Evolutionary conservation across 495 filamentous ascomycete genomes (phyloP), one percentile per base, ranked within the genome.

Genomic region (Xylaria intraflava): DNA sequence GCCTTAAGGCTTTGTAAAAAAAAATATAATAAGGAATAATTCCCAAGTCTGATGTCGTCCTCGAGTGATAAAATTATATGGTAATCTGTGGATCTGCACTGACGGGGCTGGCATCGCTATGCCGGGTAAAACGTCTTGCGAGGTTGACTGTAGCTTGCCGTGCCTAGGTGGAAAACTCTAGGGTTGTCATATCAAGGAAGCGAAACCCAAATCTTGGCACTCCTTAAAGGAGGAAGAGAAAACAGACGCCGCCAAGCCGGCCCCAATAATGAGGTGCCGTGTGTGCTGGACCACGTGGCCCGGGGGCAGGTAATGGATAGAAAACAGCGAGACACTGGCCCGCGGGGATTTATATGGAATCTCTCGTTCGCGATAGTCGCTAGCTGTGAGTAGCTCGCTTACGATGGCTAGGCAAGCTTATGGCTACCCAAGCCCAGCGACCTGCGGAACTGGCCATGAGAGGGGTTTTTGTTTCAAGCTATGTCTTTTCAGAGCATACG

Each of bases 21-120:
- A 40, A 46, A 53, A 20, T 14, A 43, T 48, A 55, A 26, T 26
- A 41, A 43, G 26, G 2, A 47, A 53, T 26, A 36, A 46, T 39
- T 17, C 22, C 35, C 33, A 54, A 23, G 1, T 20, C 11, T 19
- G 9, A 54, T 41, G 24, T 33, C 20, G 30, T 45, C 19, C 31
- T 29, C 41, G 3, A 16, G n/a, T 41, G 16, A 14, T 23, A 23
- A 5, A 10, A 4, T 7, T 11, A 11, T n/a, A 9, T 17, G 20
- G 10, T n/a, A 29, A 23, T 55, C 7, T 2, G 2, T 3, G 14
- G 10, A 29, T 55, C 17, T 17, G 24, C 9, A 24, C 1, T 24
- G 7, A 14, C 11, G 12, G 3, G 43, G n/a, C n/a, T 48, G 36
- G 19, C 16, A 22, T 26, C 23, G 27, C 11, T 14, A 11, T 24